phyloP scores from a whole-genome alignment of 202 grass and related monocot species.

The Tripidium arundinaceum region DNA sequence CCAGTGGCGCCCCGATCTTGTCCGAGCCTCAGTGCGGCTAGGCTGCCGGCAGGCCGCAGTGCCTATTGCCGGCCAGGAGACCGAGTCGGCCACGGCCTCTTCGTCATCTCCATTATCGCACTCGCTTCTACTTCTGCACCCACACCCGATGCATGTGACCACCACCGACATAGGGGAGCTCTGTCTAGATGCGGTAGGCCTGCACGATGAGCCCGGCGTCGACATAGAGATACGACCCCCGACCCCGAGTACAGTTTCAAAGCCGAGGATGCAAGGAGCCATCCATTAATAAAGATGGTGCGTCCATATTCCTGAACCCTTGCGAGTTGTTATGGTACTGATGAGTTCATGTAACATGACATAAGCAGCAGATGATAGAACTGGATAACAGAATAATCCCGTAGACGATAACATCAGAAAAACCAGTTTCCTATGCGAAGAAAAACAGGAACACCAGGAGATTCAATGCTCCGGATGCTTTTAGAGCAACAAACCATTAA shows the following conservation, averaged over 20 bases:
- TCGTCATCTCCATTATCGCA: too few species aligned
- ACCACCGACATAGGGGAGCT: too few species aligned
- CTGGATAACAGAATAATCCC: not conserved
- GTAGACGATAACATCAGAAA: not conserved
- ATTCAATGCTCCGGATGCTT: not conserved
- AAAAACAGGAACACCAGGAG: not conserved
- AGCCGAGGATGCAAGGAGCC: not conserved
- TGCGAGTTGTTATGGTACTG: not conserved
- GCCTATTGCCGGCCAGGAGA: too few species aligned
- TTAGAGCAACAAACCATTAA: slow-evolving; percentile 10
- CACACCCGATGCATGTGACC: too few species aligned
- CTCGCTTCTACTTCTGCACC: too few species aligned
- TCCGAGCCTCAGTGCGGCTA: too few species aligned
- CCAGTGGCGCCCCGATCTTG: too few species aligned
- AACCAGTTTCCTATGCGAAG: not conserved
- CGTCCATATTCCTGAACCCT: not conserved
- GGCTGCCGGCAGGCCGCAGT: too few species aligned
- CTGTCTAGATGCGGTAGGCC: too few species aligned
- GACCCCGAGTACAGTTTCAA: not conserved
- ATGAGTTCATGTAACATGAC: not conserved
- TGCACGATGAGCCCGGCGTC: too few species aligned
- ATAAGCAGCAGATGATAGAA: not conserved
- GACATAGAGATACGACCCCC: too few species aligned
- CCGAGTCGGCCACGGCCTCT: too few species aligned
- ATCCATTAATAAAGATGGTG: not conserved